Evolutionary conservation across 116 monocot species (phyloP), one percentile per base, ranked within the genome.

Genomic region (Phalaenopsis hybrid): DNA sequence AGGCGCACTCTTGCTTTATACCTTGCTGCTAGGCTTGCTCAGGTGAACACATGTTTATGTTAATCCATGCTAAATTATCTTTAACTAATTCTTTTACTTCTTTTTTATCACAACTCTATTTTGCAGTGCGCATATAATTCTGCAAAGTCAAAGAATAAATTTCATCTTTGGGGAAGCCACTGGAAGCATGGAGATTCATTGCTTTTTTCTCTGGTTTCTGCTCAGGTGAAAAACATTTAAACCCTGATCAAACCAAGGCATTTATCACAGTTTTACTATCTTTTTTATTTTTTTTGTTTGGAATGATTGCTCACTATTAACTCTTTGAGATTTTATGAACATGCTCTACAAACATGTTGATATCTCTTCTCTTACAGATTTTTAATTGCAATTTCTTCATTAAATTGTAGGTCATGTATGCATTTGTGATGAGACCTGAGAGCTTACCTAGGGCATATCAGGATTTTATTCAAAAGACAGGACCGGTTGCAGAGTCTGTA

Each of bases 381-480:
- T 80, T 34, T 72, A 80, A 63, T 80, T 37, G 75, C 15, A 55
- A 21, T 41, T 2, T 13, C 17, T 73, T 78, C 33, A 9, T 69
- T 31, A 84, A 28, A 49, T 81, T 87, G 78, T 87, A 98, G 98
- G 89, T 98, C 37, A 98, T 98, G 98, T 98, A 98, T 88, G 92
- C 92, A 41, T 98, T 98, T 87, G 92, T 98, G 34, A 98, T 98
- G 98, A 82, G 93, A 6, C 98, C 98, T 78, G 98, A 98, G 80
- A 93, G 92, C 80, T 87, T 98, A 86, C 98, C 98, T 77, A 98
- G 90, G 89, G 82, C 98, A 76, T 98, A 98, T 82, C 93, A 93
- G 83, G 95, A 98, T 84, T 98, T 98, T 85, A 98, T 98, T 85
- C 95, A 88, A 57, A 98, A 95, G 85, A 98, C 98, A 52, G 98